phyloP scores from a whole-genome alignment of 1,139 yeast genomes.

The Saccharomyces hybrid region DNA sequence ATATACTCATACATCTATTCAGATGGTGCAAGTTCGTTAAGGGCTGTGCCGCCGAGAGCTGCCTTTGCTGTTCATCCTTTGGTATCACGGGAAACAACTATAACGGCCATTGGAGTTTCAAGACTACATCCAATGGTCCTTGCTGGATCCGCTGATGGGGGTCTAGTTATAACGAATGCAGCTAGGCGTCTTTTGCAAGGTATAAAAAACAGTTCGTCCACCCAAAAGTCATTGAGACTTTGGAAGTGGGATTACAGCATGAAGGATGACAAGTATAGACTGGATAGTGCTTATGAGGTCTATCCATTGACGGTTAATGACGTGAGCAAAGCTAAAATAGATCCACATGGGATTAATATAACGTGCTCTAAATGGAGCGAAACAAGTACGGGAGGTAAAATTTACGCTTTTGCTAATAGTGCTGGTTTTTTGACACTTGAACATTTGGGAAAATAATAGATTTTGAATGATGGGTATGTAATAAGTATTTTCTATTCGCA shows the following conservation, averaged over 20 bases:
- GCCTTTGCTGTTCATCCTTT: slow-evolving; percentile 34
- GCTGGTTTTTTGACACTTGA: slow-evolving; percentile 66
- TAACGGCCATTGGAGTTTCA: slow-evolving; percentile 38
- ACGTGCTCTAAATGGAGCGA: slow-evolving; percentile 61
- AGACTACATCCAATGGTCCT: slow-evolving; percentile 53
- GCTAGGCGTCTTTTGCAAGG: slow-evolving; percentile 38
- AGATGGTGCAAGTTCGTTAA: slow-evolving; percentile 38
- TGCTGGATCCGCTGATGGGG: slow-evolving; percentile 60
- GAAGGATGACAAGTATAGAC: slow-evolving; percentile 32
- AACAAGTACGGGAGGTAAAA: slow-evolving; percentile 42
- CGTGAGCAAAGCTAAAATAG: slow-evolving; percentile 33
- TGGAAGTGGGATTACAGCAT: slow-evolving; percentile 38
- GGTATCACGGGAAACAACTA: slow-evolving; percentile 36
- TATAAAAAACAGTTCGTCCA: slow-evolving; percentile 32
- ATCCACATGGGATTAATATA: slow-evolving; percentile 50
- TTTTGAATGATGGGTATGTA: too few relatives aligned
- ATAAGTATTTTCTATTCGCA: too few relatives aligned
- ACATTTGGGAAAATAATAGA: slow-evolving; percentile 16
- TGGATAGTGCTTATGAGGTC: slow-evolving; percentile 32
- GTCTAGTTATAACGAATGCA: slow-evolving; percentile 37
- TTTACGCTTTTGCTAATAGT: slow-evolving; percentile 57
- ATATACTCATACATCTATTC: slow-evolving; percentile 35
- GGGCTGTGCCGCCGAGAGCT: slow-evolving; percentile 35
- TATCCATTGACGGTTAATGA: slow-evolving; percentile 26
- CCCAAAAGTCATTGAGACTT: slow-evolving; percentile 30